A percentile compares a stretch with the other conserved stretches of the same genome.
These are phyloP conservation scores for Gossypium longicalyx DNA, from an alignment of 345 rosid genomes.

Conservation along the genomic window DNA sequence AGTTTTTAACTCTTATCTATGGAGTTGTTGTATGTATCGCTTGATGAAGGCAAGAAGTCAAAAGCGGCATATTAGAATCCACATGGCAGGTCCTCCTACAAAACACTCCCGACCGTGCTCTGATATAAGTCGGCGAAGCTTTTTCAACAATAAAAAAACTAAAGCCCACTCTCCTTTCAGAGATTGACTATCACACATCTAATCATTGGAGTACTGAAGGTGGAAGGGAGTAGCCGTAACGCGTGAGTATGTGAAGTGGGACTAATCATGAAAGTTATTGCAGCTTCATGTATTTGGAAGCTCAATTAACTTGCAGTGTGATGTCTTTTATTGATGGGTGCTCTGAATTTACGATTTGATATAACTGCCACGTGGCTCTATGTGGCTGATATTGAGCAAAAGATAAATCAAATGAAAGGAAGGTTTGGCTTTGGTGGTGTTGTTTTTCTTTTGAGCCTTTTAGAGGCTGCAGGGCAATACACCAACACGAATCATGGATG, in stretches of 20 bases:
- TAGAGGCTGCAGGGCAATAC: constrained; percentile 11
- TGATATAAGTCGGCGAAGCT: constrained; percentile 5
- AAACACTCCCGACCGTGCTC: not conserved
- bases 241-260: not conserved
- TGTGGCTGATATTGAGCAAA: not conserved
- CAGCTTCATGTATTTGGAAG: constrained; percentile 11
- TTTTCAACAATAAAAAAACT: not conserved
- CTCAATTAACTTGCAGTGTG: not conserved
- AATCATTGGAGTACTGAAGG: too few relatives aligned
- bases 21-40: not conserved
- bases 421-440: not conserved
- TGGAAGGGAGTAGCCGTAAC: not conserved
- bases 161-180: not conserved
- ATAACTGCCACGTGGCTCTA: constrained; percentile 26
- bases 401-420: not conserved
- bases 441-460: not conserved
- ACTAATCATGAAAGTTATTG: not conserved
- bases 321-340: constrained; percentile 6
- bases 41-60: constrained; percentile 7
- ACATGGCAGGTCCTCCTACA: constrained; percentile 17
- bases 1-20: not conserved
- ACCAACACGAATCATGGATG: constrained; percentile 27
- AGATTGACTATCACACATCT: not conserved
- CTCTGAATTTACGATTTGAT: constrained; percentile 11
- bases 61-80: constrained; percentile 19